Base-by-base conservation (phyloP, 352 stramenopile genomes). In the Globisporangium heterothallicum region DNA sequence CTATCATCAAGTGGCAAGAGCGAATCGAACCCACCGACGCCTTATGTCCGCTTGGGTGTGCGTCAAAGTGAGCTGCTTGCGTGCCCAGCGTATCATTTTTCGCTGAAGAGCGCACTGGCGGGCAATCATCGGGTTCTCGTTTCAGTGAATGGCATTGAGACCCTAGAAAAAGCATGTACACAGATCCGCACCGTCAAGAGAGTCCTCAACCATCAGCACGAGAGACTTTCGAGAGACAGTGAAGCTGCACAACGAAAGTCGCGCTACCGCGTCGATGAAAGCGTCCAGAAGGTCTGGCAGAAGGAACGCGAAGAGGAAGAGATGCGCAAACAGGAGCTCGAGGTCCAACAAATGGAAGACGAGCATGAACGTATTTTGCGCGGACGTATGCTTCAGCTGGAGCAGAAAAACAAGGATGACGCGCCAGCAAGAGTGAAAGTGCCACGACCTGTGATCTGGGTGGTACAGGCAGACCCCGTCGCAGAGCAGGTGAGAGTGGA, bases 21-120 rank as follows among this genome's bases (percentile, higher is more conserved):
- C 14, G 29, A 42, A 36, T 27, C 35, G 6, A 34, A 43, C 10
- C n/a, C 19, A n/a, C 51, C 36, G 1, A 42, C 25, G 18, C 51
- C 57, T 13, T 45, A 60, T 8, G 43, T 64, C 13, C 57, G 57
- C 13, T 24, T 64, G 4, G 44, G 57, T 9, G 57, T 64, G 27
- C 51, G 41, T 4, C 43, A 36, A 22, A 51, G 49, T 7, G 49
- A 24, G 13, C 9, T 59, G n/a, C 2, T 35, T 16, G 57, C 51
- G 3, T 43, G 16, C 7, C 57, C 57, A 21, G 22, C 30, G 36
- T 64, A 64, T 40, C 29, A 50, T 21, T 45, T 64, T 19, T 51
- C 52, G 10, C 4, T 64, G 19, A 34, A 56, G 24, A 42, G 34
- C 3, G 34, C 27, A 18, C 30, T 64, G 8, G 44, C 43, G 12